Conservation (phyloP, 345 rosid genomes). For the Eucalyptus marginata region DNA sequence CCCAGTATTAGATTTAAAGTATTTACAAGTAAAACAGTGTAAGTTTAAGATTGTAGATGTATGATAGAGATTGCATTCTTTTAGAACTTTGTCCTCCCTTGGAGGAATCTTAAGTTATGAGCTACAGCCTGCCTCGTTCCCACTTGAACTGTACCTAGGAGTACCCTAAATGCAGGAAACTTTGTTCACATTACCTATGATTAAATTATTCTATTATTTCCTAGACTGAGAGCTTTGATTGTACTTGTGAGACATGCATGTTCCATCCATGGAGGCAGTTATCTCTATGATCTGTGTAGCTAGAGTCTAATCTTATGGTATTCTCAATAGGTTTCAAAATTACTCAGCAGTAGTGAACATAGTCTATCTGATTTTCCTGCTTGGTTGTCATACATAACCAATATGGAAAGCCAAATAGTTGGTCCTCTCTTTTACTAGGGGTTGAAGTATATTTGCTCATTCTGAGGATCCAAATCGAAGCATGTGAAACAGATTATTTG, state of each 20-base stretch:
- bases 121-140: neutral
- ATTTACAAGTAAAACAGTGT: neutral
- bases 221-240: neutral
- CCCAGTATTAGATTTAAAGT: neutral
- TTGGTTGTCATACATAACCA: neutral
- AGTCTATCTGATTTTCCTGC: neutral
- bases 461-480: neutral
- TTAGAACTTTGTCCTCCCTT: neutral
- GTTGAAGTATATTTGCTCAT: neutral
- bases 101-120: neutral
- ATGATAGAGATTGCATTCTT: neutral
- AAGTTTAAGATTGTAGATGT: neutral
- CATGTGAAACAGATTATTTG: neutral
- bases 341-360: neutral
- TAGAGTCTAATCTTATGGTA: neutral
- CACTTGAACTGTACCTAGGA: neutral
- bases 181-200: neutral
- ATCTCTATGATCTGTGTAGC: neutral
- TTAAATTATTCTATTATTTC: neutral
- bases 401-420: neutral
- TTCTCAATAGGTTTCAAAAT: neutral
- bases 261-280: neutral
- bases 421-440: neutral
- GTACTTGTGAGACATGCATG: neutral
- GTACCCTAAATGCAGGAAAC: neutral